phyloP scores from a whole-genome alignment of 345 rosid genomes.

The Streptanthus diversifolius region DNA sequence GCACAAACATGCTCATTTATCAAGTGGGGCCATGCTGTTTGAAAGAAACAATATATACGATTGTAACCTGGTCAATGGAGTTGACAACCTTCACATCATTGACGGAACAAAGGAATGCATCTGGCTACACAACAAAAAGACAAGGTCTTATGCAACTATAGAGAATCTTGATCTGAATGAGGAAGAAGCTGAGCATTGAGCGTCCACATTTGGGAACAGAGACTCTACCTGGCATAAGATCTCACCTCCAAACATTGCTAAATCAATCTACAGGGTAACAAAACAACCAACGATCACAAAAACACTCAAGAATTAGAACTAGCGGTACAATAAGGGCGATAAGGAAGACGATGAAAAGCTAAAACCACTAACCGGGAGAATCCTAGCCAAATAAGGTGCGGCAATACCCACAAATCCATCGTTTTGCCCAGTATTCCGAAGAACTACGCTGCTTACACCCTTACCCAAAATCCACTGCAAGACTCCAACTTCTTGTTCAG shows the following conservation, averaged over 20 bases:
- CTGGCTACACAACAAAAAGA: conserved; percentile 68
- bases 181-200: background rate
- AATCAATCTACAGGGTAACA: conserved; percentile 61
- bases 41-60: too few relatives aligned
- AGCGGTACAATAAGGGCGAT: background rate
- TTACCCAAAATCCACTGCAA: conserved; percentile 99
- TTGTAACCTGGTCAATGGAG: conserved; percentile 62
- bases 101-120: conserved; percentile 95
- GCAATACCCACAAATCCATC: conserved; percentile 95
- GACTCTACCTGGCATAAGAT: conserved; percentile 85
- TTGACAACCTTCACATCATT: conserved; percentile 85
- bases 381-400: conserved; percentile 93
- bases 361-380: conserved; percentile 77
- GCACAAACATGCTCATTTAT: too few relatives aligned
- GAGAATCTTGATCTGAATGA: conserved; percentile 12
- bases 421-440: conserved; percentile 58
- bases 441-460: conserved; percentile 59
- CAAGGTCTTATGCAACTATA: conserved; percentile 7
- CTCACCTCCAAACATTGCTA: conserved; percentile 90
- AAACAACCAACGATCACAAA: background rate
- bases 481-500: conserved; percentile 88
- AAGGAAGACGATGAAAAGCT: background rate
- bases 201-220: background rate
- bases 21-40: too few relatives aligned
- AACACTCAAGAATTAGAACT: background rate